Evolutionary conservation across 2,329 filamentous ascomycete species (phyloP), one percentile per base, ranked within the genome.

Genomic region (Kalmusia sp.): DNA sequence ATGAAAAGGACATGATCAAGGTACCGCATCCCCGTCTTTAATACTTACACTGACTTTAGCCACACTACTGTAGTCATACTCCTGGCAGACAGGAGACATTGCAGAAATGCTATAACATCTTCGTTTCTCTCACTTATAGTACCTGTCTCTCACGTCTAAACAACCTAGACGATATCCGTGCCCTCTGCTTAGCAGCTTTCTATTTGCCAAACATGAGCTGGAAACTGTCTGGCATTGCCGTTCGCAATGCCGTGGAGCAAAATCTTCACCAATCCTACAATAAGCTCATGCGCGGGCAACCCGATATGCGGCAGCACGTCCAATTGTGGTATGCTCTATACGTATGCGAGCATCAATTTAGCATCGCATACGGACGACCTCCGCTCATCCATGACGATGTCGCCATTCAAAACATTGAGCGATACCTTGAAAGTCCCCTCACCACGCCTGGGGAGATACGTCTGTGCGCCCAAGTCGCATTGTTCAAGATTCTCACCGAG

Each of bases 261-360:
- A 74, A 75, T 47, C 49, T 77, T 6, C 74, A 77, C 41, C 73
- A 72, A 28, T 69, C 72, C 0, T 74, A 69, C 48, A 68, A 71
- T 39, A 72, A 72, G 46, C 64, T 72, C 8, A 64, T 70, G 57
- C 62, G 69, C 40, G 72, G 72, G 5, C 63, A 70, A 9, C 55
- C 69, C 48, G 66, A 72, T 8, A 67, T 70, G 19, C 66, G 69
- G 22, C 71, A 76, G 35, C 70, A 72, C 15, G 72, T 73, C 8
- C 64, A 72, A 5, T 58, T 78, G 1, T 78, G 74, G 73, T 76
- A 76, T 35, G 68, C 72, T 4, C 53, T 77, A 7, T 76, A 74
- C 43, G 65, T 71, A 5, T 73, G 69, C 52, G 75, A 78, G 53
- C 74, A 77, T 56, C 74, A 77, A 48, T 75, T 74, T 35, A 70